Conservation (phyloP, 108 stramenopile genomes). For the Discostella pseudostelligera region DNA sequence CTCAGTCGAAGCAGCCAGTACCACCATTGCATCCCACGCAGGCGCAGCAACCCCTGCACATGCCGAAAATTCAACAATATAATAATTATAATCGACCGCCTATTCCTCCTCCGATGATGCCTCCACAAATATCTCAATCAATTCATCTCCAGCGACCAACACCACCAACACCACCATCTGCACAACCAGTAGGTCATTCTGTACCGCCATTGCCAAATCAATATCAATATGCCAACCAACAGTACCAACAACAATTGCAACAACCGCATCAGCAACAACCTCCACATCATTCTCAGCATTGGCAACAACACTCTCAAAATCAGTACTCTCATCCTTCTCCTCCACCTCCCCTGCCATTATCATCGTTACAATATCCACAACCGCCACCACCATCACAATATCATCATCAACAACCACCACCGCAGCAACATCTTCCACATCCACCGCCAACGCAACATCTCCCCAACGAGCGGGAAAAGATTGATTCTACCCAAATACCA, state of each 20-base stretch:
- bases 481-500: slow-evolving; percentile 60
- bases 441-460: slow-evolving; percentile 3
- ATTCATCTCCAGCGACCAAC: background rate
- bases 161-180: slow-evolving; percentile 6
- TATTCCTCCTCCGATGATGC: slow-evolving; percentile 2
- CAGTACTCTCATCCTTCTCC: background rate
- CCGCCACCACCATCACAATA: slow-evolving; percentile 4
- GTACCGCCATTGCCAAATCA: slow-evolving; percentile 6
- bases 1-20: background rate
- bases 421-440: slow-evolving; percentile 6
- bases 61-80: background rate
- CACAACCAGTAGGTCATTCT: too few species aligned
- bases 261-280: background rate
- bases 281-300: slow-evolving; percentile 1
- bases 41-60: too few species aligned
- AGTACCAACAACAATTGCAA: slow-evolving; percentile 1
- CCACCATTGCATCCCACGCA: background rate
- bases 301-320: slow-evolving; percentile 1
- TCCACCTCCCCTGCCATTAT: background rate
- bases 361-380: background rate
- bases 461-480: slow-evolving; percentile 33
- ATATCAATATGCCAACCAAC: slow-evolving; percentile 3
- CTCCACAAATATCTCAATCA: slow-evolving; percentile 8
- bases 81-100: background rate
- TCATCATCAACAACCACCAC: slow-evolving; percentile 5